Conservation (phyloP, 2,329 filamentous ascomycete species). For the Tolypocladium guangdongense region DNA sequence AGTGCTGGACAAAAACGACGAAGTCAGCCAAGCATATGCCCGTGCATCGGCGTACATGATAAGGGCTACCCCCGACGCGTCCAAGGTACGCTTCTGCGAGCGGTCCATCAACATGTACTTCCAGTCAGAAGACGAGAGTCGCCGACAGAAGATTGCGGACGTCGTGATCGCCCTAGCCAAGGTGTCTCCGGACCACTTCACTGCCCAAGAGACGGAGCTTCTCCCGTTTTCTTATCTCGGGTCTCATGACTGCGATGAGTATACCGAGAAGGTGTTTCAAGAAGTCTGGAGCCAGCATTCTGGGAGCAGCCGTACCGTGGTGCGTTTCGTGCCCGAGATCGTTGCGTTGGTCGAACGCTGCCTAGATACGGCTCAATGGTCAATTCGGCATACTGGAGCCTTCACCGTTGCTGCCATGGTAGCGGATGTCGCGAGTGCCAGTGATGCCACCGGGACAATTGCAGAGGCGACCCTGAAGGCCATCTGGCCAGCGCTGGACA, state of each 20-base stretch:
- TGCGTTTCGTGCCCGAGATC: constrained; percentile 79
- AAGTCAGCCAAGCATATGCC: constrained; percentile 83
- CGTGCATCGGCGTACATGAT: constrained; percentile 78
- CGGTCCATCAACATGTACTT: constrained; percentile 65
- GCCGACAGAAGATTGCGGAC: constrained; percentile 68
- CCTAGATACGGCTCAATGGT: constrained; percentile 76
- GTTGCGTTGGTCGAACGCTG: constrained; percentile 53
- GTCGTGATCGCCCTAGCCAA: constrained; percentile 77
- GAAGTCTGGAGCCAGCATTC: constrained; percentile 89
- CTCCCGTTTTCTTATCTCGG: constrained; percentile 83
- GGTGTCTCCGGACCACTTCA: constrained; percentile 80
- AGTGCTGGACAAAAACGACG: constrained; percentile 84
- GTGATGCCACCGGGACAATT: constrained; percentile 46
- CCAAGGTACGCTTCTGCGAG: constrained; percentile 39
- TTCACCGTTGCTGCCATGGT: constrained; percentile 68
- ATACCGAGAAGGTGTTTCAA: constrained; percentile 67
- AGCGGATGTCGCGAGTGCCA: constrained; percentile 49
- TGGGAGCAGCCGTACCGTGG: constrained; percentile 69
- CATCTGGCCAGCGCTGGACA: constrained; percentile 78
- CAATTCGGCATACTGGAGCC: constrained; percentile 78
- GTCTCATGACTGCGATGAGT: constrained; percentile 73
- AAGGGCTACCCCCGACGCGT: constrained; percentile 39
- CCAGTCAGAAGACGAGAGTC: constrained; percentile 63
- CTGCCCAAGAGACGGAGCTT: constrained; percentile 59
- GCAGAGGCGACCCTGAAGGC: constrained; percentile 46